A percentile compares a stretch with the other conserved stretches of the same genome.
Conservation (phyloP, 2,329 filamentous ascomycete species). For the Colletotrichum sp. region DNA sequence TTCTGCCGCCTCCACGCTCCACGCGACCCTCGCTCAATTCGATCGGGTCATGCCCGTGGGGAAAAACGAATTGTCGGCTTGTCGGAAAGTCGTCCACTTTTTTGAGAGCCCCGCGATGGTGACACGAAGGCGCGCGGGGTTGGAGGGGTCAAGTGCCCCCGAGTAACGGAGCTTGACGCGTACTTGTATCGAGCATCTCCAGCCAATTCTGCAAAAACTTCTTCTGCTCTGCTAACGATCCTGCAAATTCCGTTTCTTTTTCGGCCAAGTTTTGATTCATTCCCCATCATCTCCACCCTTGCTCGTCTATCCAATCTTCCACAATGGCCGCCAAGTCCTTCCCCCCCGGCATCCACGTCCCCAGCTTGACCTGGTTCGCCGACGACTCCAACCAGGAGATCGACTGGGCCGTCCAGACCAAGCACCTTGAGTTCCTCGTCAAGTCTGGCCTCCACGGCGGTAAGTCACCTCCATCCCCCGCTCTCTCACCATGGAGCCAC, state of each 20-base stretch:
- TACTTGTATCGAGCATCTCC: not conserved
- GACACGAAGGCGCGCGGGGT: not conserved
- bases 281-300: not conserved
- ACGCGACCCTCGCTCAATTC: not conserved
- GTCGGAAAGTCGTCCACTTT: not conserved
- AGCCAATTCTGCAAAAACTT: not conserved
- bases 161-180: not conserved
- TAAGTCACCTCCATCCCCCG: conserved; percentile 19
- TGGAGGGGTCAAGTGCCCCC: not conserved
- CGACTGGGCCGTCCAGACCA: conserved; percentile 58
- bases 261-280: not conserved
- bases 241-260: not conserved
- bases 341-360: conserved; percentile 61
- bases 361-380: conserved; percentile 60
- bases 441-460: conserved; percentile 56
- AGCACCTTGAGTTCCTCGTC: conserved; percentile 59
- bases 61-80: not conserved
- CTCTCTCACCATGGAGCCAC: not conserved
- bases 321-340: conserved; percentile 37
- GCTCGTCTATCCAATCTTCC: not conserved
- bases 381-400: conserved; percentile 53
- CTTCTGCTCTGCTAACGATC: not conserved
- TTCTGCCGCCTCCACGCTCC: not conserved
- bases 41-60: not conserved
- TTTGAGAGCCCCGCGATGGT: not conserved